Conservation (phyloP, 2,329 filamentous ascomycete genomes). For the Cladosporium sp. region DNA sequence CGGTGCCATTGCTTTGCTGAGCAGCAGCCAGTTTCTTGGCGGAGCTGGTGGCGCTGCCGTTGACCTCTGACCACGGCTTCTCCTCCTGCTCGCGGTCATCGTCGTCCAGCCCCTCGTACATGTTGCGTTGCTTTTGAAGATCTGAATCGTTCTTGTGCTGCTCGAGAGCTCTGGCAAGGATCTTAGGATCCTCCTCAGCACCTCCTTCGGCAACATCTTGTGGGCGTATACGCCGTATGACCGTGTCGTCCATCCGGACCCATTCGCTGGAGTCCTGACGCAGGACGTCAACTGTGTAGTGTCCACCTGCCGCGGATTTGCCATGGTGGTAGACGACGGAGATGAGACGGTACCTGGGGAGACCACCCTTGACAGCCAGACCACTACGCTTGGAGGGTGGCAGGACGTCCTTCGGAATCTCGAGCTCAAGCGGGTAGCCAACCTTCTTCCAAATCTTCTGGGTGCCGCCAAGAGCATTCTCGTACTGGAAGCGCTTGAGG, state of each 20-base stretch:
- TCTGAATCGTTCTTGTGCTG: slow-evolving; percentile 57
- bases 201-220: slow-evolving; percentile 87
- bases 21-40: slow-evolving; percentile 55
- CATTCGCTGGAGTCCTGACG: slow-evolving; percentile 93
- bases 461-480: slow-evolving; percentile 71
- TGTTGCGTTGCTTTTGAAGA: slow-evolving; percentile 53
- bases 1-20: slow-evolving; percentile 51
- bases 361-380: slow-evolving; percentile 60
- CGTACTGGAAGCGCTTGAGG: slow-evolving; percentile 95
- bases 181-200: slow-evolving; percentile 71
- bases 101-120: slow-evolving; percentile 66
- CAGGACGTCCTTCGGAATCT: slow-evolving; percentile 87
- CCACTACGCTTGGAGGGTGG: slow-evolving; percentile 68
- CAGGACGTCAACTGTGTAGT: slow-evolving; percentile 96
- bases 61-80: slow-evolving; percentile 78
- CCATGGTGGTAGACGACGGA: slow-evolving; percentile 96
- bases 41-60: slow-evolving; percentile 47
- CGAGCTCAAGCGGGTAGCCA: slow-evolving; percentile 88
- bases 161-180: slow-evolving; percentile 62
- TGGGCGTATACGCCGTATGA: slow-evolving; percentile 76
- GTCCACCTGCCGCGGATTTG: slow-evolving; percentile 90
- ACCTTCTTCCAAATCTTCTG: slow-evolving; percentile 99
- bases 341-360: slow-evolving; percentile 80
- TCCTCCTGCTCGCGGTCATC: slow-evolving; percentile 61
- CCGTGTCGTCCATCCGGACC: slow-evolving; percentile 92